Conservation (phyloP, 306 rosid species). For the Prunus mira region DNA sequence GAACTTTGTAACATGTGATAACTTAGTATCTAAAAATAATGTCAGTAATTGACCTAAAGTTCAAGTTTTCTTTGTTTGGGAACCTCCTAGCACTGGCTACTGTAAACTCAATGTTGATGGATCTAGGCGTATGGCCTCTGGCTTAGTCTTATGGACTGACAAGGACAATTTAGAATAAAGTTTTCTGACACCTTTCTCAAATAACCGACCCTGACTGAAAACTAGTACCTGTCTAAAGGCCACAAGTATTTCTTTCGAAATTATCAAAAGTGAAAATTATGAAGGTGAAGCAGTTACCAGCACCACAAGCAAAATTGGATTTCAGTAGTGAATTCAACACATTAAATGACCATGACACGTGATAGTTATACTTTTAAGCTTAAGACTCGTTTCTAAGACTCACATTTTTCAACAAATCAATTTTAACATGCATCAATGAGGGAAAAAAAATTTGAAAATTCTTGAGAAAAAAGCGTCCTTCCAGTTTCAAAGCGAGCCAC, state of each 20-base stretch:
- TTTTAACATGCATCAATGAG: neutral
- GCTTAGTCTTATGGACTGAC: neutral
- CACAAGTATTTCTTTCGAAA: neutral
- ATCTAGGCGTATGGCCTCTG: neutral
- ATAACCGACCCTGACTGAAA: neutral
- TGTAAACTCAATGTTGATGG: no score
- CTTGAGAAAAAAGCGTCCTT: neutral
- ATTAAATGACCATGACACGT: neutral
- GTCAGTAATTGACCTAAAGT: neutral
- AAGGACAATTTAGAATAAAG: neutral
- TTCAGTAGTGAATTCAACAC: neutral
- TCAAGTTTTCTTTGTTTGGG: no score
- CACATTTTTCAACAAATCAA: neutral
- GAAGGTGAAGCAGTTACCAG: neutral
- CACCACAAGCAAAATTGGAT: neutral
- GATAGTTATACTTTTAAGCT: neutral
- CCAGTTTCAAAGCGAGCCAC: neutral
- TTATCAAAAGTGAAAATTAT: neutral
- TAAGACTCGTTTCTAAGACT: neutral
- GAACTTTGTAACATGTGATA: neutral
- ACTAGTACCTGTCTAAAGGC: neutral
- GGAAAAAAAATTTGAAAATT: neutral
- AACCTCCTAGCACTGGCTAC: no score
- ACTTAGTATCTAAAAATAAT: neutral
- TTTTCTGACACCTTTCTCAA: neutral